A percentile compares a stretch with the other conserved stretches of the same genome.
phyloP scores from a whole-genome alignment of 1,284 basidiomycete species.

The Mycena citricolor region DNA sequence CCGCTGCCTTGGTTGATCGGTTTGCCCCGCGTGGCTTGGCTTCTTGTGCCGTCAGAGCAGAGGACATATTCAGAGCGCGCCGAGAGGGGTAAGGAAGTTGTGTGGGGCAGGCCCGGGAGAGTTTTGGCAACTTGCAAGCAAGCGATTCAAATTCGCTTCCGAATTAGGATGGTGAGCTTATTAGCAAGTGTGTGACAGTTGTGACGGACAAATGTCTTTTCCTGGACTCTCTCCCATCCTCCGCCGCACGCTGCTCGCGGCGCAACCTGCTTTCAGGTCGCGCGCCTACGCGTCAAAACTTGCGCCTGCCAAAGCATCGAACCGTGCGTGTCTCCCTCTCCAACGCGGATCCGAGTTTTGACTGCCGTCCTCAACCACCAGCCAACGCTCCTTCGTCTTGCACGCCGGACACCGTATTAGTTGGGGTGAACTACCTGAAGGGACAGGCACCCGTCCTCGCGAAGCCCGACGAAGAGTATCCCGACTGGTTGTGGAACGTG shows the following conservation, averaged over 20 bases:
- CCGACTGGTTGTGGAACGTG: slow-evolving; percentile 86
- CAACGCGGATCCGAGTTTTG: too few relatives aligned
- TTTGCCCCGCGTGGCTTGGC: slow-evolving; percentile 69
- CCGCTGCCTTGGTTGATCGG: slow-evolving; percentile 82
- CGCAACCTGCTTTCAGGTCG: slow-evolving; percentile 5
- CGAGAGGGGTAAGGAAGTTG: too few relatives aligned
- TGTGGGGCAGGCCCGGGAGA: too few relatives aligned
- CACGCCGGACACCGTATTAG: slow-evolving; percentile 67
- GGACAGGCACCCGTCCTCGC: slow-evolving; percentile 81
- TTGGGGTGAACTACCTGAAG: slow-evolving; percentile 82
- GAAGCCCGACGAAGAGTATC: slow-evolving; percentile 82
- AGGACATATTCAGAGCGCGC: slow-evolving; percentile 8
- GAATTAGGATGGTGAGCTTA: too few relatives aligned
- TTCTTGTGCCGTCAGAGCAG: slow-evolving; percentile 24
- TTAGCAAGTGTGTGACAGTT: too few relatives aligned
- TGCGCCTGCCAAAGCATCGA: neutral
- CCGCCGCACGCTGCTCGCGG: slow-evolving; percentile 6
- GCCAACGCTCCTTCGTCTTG: slow-evolving; percentile 63
- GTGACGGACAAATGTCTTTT: too few relatives aligned
- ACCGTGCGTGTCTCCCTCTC: too few relatives aligned
- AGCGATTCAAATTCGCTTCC: too few relatives aligned
- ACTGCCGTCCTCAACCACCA: slow-evolving; percentile 14
- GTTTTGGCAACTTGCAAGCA: too few relatives aligned
- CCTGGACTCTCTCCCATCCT: slow-evolving; percentile 3
- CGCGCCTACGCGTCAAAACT: slow-evolving; percentile 14